A percentile compares a stretch with the other conserved stretches of the same genome.
Evolutionary conservation across 306 rosid species (phyloP).

Genomic region (Trifolium repens): DNA sequence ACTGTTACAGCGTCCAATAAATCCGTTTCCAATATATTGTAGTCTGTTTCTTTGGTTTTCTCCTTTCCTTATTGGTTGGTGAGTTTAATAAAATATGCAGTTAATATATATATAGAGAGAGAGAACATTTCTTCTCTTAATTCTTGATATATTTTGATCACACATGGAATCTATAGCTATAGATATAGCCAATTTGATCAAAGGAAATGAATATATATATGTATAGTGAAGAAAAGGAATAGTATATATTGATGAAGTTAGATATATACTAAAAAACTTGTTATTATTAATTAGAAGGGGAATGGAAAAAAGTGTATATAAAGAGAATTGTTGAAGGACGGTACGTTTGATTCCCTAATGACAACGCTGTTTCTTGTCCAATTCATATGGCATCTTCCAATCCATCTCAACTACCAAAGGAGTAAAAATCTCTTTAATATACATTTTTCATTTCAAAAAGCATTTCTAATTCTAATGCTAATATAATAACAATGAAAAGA

Average conservation of each 20-base stretch:
- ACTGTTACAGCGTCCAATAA: too few relatives aligned
- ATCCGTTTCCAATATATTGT: too few relatives aligned
- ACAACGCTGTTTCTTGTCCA: conserved; percentile 71
- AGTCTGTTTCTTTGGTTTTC: too few relatives aligned
- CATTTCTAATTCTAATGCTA: not conserved
- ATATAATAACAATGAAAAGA: conserved; percentile 45
- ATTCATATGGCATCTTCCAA: conserved; percentile 67
- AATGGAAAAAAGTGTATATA: conserved; percentile 4
- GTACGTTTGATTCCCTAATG: conserved; percentile 77
- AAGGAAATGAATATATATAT: conserved; percentile 10
- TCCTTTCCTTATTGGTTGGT: too few relatives aligned
- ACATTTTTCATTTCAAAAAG: not conserved
- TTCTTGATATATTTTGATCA: not conserved
- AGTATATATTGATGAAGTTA: conserved; percentile 28
- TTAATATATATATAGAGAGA: too few relatives aligned
- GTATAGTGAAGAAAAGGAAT: conserved; percentile 43
- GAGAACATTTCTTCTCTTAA: not conserved
- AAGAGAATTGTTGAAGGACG: conserved; percentile 60
- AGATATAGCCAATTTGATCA: conserved; percentile 14
- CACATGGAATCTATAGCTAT: conserved; percentile 8
- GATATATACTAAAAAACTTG: conserved; percentile 13
- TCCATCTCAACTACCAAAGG: conserved; percentile 64
- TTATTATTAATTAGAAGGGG: conserved; percentile 35
- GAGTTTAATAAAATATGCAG: too few relatives aligned
- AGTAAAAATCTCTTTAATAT: conserved; percentile 34